Base-by-base conservation (phyloP, 768 basidiomycete species). In the Leucocoprinus leucothites region DNA sequence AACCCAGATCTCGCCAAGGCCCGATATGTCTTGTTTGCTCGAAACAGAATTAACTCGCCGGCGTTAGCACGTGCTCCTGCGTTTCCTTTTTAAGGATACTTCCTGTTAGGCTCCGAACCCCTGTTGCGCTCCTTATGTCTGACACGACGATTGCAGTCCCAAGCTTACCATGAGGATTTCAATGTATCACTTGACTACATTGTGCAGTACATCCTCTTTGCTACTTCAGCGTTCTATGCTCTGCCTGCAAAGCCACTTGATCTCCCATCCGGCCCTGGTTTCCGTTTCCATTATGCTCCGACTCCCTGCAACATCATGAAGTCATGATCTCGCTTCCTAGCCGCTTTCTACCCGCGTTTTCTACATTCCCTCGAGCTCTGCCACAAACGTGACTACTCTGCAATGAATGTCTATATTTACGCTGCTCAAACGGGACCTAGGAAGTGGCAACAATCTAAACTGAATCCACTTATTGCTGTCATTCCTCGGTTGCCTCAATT, bases 261-360 rank as follows among this genome's bases (percentile, higher is more conserved):
- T 44, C 24, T 18, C 26, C 5, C 18, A 13, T 48, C 26, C 54
- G 54, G 47, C 40, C 54, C 48, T 56, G 40, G 13, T 24, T 34
- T 31, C 54, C 40, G 47, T 56, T 24, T 56, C 26, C 47, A 49
- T 56, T 56, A 34, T 56, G 54, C 54, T 56, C 54, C 24, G 48
- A 40, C 52, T 52, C 51, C 52, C 52, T 53, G 52, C 43, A 53
- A 31, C 31, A 31, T 55, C 46, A 56, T 48, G 47, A 56, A 43
- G 47, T 56, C 47, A 48, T 55, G 54, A 54, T 49, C 21, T 53
- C 54, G 48, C 47, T 56, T 56, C 53, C 28, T 48, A 56, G 31
- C 54, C 54, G 54, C 42, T 34, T 49, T 49, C 48, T 56, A 56
- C 54, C 54, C 54, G 47, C 26, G 53, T 55, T 48, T 22, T 48